These are phyloP conservation scores for Cicer cuneatum DNA, from an alignment of 306 rosid genomes.

Conservation along the genomic window DNA sequence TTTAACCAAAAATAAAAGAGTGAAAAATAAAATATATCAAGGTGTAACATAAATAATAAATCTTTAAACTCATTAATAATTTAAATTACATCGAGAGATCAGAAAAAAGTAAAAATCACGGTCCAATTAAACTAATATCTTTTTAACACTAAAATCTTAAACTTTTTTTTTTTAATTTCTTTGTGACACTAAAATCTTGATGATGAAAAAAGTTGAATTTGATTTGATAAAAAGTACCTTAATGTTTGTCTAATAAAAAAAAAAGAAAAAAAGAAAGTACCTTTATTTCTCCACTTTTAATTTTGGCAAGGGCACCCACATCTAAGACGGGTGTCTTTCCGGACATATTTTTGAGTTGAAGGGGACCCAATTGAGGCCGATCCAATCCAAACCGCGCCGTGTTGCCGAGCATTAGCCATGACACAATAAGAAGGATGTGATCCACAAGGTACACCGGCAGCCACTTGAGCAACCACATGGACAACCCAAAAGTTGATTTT, in stretches of 20 bases:
- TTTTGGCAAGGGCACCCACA: slow-evolving; percentile 88
- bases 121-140: neutral
- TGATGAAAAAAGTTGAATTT: slow-evolving; percentile 22
- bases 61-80: too few relatives aligned
- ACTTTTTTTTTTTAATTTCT: neutral
- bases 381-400: slow-evolving; percentile 73
- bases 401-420: slow-evolving; percentile 75
- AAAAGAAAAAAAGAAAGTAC: slow-evolving; percentile 32
- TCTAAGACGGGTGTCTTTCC: slow-evolving; percentile 94
- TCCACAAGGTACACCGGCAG: slow-evolving; percentile 73
- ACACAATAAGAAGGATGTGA: slow-evolving; percentile 59
- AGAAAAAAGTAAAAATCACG: too few relatives aligned
- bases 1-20: too few relatives aligned
- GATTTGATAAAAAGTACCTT: slow-evolving; percentile 58
- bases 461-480: slow-evolving; percentile 94
- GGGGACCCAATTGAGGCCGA: slow-evolving; percentile 81
- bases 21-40: too few relatives aligned
- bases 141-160: neutral
- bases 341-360: slow-evolving; percentile 71
- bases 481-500: slow-evolving; percentile 89
- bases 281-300: slow-evolving; percentile 74
- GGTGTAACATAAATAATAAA: too few relatives aligned
- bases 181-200: slow-evolving; percentile 13
- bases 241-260: slow-evolving; percentile 37
- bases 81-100: too few relatives aligned